Conservation (phyloP, 139 green algal genomes). For the Tetradesmus lagerheimii region DNA sequence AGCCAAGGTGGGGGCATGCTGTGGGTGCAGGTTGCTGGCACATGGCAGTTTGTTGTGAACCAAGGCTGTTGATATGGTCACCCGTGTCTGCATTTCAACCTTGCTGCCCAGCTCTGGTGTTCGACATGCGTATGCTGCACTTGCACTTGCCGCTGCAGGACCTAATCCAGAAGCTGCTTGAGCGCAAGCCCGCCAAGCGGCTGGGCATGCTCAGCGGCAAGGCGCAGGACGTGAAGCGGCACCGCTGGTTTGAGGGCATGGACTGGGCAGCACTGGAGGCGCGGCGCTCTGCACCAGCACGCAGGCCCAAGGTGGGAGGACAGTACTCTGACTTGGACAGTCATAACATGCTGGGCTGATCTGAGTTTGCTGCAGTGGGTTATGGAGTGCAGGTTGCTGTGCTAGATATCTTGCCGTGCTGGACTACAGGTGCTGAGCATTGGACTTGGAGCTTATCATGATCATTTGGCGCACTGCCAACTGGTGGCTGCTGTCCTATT, state of each 20-base stretch:
- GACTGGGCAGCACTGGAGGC: slow-evolving; percentile 91
- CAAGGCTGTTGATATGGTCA: too few relatives aligned
- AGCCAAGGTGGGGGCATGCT: slow-evolving; percentile 68
- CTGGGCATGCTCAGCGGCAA: slow-evolving; percentile 90
- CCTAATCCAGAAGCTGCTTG: slow-evolving; percentile 87
- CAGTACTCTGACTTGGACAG: neutral
- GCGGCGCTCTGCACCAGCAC: slow-evolving; percentile 69
- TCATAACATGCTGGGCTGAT: neutral
- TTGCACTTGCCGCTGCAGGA: slow-evolving; percentile 66
- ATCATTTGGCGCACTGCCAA: too few relatives aligned
- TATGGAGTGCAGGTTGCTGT: too few relatives aligned
- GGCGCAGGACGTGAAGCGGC: slow-evolving; percentile 89
- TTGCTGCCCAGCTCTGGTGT: too few relatives aligned
- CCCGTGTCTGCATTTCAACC: too few relatives aligned
- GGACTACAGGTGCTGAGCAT: too few relatives aligned
- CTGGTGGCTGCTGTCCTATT: too few relatives aligned
- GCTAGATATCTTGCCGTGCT: too few relatives aligned
- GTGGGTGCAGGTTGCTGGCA: neutral
- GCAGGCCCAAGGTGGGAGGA: slow-evolving; percentile 70
- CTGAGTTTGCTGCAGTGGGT: neutral
- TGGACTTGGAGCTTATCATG: too few relatives aligned
- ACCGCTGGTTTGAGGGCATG: slow-evolving; percentile 95
- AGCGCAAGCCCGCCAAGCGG: slow-evolving; percentile 89
- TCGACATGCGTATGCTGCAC: neutral
- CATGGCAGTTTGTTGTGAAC: neutral